Base-by-base conservation (phyloP, 2,329 filamentous ascomycete genomes). In the Fusarium bactridioides region DNA sequence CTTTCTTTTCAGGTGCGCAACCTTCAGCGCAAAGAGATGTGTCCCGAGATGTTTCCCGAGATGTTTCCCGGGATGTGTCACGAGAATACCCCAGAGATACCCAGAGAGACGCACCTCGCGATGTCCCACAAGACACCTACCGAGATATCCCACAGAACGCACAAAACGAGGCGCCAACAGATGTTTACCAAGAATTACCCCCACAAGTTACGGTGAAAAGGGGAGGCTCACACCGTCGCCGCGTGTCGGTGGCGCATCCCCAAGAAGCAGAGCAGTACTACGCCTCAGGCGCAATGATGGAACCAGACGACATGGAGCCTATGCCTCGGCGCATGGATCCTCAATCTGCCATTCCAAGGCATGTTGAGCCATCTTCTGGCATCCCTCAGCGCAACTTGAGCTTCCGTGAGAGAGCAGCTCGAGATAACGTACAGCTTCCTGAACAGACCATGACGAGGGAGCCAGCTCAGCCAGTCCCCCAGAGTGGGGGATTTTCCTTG, bases 371-470 rank as follows among this genome's bases (percentile, higher is more conserved):
- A 29, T 69, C 73, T 12, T 77, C 81, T 13, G 80, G 79, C 19
- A 75, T 84, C 21, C 86, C 87, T 7, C 85, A 87, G 76, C 86
- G 88, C 55, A 88, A 89, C 57, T 76, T 89, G 44, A 91, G 89
- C 79, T 89, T 89, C 79, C 87, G 88, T n/a, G 89, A 91, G 70
- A 85, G 88, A 58, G 84, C 88, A 11, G 84, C 82, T 6, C 83
- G 82, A 67, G 83, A 83, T 54, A 84, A 86, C 25, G 73, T 83
- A 44, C 78, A 80, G 21, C 70, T 82, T 15, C 79, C 82, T 6
- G 79, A 75, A 37, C 73, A 64, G 31, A 78, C 76, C 8, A 73
- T 75, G 21, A 59, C 75, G 31, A 77, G 75, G 41, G 69, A 72
- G 37, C 74, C 69, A 27, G 76, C 67, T 51, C 77, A 83, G 6